Percentiles rank a stretch among this genome's conserved stretches.
These are phyloP conservation scores for Stemphylium beticola DNA, from an alignment of 2,329 filamentous ascomycete genomes.

Conservation along the genomic window DNA sequence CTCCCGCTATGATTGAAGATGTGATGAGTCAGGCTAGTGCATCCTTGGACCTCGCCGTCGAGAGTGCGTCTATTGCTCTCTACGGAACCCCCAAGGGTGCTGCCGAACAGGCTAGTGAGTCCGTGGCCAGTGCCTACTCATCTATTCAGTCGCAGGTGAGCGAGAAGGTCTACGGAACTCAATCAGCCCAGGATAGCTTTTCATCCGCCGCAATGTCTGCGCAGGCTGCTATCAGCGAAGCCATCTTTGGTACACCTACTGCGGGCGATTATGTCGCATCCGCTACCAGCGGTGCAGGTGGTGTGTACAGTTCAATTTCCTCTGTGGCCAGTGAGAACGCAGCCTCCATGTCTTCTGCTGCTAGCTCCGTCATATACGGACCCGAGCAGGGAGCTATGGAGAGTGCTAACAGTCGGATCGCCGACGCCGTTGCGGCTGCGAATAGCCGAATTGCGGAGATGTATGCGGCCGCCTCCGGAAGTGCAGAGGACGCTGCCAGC, in stretches of 20 bases:
- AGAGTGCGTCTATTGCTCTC: slow-evolving; percentile 63
- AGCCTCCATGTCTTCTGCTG: slow-evolving; percentile 38
- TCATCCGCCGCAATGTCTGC: slow-evolving; percentile 62
- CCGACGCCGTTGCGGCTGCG: slow-evolving; percentile 53
- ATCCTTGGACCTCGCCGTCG: slow-evolving; percentile 64
- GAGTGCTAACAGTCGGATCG: slow-evolving; percentile 51
- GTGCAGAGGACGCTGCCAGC: slow-evolving; percentile 56
- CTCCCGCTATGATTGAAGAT: slow-evolving; percentile 63
- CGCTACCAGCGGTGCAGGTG: slow-evolving; percentile 52
- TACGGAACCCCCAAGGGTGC: slow-evolving; percentile 63
- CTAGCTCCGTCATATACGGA: slow-evolving; percentile 57
- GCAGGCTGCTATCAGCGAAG: slow-evolving; percentile 60
- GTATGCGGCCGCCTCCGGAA: slow-evolving; percentile 45
- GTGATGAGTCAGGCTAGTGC: slow-evolving; percentile 63
- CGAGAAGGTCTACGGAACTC: slow-evolving; percentile 62
- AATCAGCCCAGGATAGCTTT: slow-evolving; percentile 61
- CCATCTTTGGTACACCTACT: slow-evolving; percentile 64
- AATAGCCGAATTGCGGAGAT: slow-evolving; percentile 51
- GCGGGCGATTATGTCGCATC: slow-evolving; percentile 52
- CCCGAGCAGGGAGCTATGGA: slow-evolving; percentile 55
- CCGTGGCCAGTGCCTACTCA: slow-evolving; percentile 60
- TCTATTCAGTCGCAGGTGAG: slow-evolving; percentile 58
- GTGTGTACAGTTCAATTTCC: slow-evolving; percentile 26
- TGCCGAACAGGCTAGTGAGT: slow-evolving; percentile 61
- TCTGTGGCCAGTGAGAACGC: slow-evolving; percentile 28